phyloP scores from a whole-genome alignment of 257 asterid genomes.

The Phtheirospermum japonicum region DNA sequence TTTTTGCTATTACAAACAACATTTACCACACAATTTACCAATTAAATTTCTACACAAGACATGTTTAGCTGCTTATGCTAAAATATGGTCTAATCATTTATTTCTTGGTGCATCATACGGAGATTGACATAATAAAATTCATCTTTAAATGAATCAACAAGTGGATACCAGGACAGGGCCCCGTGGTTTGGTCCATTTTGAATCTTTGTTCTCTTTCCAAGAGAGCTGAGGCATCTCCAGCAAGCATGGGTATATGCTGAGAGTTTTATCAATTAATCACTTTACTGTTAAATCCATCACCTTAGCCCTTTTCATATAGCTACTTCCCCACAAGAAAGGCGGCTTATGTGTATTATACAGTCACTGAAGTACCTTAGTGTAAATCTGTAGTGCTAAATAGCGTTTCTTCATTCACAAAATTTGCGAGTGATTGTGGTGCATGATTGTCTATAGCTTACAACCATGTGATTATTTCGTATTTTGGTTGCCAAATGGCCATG shows the following conservation, averaged over 20 bases:
- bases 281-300: not conserved
- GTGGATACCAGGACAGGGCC: constrained; percentile 10
- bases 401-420: not conserved
- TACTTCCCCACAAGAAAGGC: not conserved
- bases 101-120: too few relatives aligned
- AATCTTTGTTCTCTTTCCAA: not conserved
- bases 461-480: constrained; percentile 10
- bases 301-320: constrained; percentile 6
- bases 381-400: constrained; percentile 2
- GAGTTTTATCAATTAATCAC: not conserved
- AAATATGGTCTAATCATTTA: constrained; percentile 7
- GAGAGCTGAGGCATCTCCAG: not conserved
- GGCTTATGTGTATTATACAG: constrained; percentile 4
- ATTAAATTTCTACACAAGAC: not conserved
- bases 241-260: constrained; percentile 5
- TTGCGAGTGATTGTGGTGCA: constrained; percentile 19
- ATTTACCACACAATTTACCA: constrained; percentile 4
- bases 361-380: constrained; percentile 4
- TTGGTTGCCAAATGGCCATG: constrained; percentile 13
- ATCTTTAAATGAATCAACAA: too few relatives aligned
- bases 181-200: not conserved
- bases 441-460: constrained; percentile 11
- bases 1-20: constrained; percentile 6
- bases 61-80: constrained; percentile 14
- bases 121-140: too few relatives aligned